Evolutionary conservation across 208 protist species (phyloP).

Genomic region (Trypanosoma melophagium): DNA sequence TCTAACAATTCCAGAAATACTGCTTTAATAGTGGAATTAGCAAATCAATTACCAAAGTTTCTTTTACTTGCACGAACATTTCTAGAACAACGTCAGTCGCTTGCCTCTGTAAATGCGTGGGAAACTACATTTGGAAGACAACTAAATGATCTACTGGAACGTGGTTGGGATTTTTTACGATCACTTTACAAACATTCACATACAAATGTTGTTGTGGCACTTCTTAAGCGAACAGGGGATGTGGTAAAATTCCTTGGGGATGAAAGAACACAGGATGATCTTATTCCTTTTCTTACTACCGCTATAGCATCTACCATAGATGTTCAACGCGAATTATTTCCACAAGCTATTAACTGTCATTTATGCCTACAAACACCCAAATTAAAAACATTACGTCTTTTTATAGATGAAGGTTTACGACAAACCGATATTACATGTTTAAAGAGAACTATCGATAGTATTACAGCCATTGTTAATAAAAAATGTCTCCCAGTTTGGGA

Average conservation of each 20-base stretch:
- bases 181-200: conserved; percentile 46
- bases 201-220: conserved; percentile 36
- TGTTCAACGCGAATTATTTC: conserved; percentile 56
- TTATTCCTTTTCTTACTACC: conserved; percentile 76
- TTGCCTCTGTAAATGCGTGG: conserved; percentile 26
- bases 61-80: conserved; percentile 47
- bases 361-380: conserved; percentile 36
- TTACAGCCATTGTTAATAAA: conserved; percentile 37
- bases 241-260: conserved; percentile 74
- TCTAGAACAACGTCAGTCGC: conserved; percentile 38
- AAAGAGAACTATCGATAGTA: conserved; percentile 41
- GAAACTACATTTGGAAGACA: conserved; percentile 35
- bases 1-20: conserved; percentile 16
- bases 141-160: conserved; percentile 42
- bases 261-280: conserved; percentile 47
- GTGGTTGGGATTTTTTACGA: conserved; percentile 66
- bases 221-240: conserved; percentile 34
- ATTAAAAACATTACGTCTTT: conserved; percentile 60
- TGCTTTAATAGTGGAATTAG: conserved; percentile 58
- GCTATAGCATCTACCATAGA: conserved; percentile 38
- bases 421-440: conserved; percentile 36
- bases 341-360: conserved; percentile 57
- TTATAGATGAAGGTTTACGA: conserved; percentile 68
- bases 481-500: conserved; percentile 32
- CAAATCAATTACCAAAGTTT: conserved; percentile 56